These are phyloP conservation scores for Ophiostoma sp. DNA, from an alignment of 2,329 filamentous ascomycete genomes.

Conservation along the genomic window DNA sequence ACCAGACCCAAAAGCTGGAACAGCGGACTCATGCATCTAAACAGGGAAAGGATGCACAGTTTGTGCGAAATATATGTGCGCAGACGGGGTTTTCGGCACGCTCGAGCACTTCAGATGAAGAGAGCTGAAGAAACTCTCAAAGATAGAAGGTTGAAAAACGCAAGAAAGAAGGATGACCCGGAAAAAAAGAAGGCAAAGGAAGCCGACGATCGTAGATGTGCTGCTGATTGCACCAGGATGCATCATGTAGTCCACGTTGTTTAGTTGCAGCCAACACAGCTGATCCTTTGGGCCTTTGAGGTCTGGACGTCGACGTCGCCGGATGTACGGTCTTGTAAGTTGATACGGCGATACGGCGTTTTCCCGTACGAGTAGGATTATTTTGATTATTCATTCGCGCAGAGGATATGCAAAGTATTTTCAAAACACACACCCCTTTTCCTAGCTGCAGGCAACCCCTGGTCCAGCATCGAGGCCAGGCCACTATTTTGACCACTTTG, in stretches of 20 bases:
- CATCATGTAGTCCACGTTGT: conserved; percentile 8
- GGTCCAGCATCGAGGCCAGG: neutral
- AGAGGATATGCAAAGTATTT: neutral
- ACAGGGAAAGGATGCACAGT: neutral
- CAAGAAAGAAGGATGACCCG: neutral
- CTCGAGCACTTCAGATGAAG: neutral
- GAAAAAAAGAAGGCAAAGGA: neutral
- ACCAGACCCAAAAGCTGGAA: neutral
- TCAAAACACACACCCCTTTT: neutral
- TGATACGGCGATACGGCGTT: too few relatives aligned
- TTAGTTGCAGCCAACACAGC: neutral
- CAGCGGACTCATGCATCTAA: neutral
- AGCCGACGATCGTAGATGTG: conserved; percentile 12
- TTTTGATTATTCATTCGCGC: neutral
- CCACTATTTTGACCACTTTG: neutral
- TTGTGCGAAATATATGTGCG: neutral
- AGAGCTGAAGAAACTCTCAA: neutral
- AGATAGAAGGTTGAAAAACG: neutral
- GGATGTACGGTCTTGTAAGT: neutral
- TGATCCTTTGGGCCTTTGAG: neutral
- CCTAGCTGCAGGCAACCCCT: neutral
- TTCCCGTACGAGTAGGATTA: neutral
- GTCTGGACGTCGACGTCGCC: neutral
- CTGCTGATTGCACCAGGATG: neutral
- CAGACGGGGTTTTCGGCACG: neutral